Base-by-base conservation (phyloP, 2,329 filamentous ascomycete species). In the Zopfia rhizophila region DNA sequence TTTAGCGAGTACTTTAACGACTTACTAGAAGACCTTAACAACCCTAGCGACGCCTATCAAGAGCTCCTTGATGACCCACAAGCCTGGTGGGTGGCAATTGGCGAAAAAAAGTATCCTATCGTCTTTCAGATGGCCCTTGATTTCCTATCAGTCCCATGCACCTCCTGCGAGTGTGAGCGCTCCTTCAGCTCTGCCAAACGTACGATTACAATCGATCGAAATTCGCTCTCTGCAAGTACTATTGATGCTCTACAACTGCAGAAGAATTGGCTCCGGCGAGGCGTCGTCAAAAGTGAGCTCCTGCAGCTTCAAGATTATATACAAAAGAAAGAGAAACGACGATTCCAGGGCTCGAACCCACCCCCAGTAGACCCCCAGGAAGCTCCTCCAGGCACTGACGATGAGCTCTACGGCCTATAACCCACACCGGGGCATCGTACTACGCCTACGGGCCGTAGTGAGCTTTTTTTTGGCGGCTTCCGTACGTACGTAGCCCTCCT, bases 51-150 rank as follows among this genome's bases (percentile, higher is more conserved):
- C 13, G 16, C 37, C 10, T 6, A 36, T 30, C 12, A 22, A 4
- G 14, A 21, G 25, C 22, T 45, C 7, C 18, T 40, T 21, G 14
- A 42, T 21, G 11, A 45, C 16, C 36, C 37, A 2, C 39, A 24
- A 35, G n/a, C 18, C 23, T 53, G 23, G 40, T 53, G 23, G 37
- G 31, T 47, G 11, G n/a, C 44, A 37, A 17, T 45, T 4, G 27
- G 37, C 11, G 13, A 38, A 23, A 25, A 38, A 1, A 21, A 29
- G n/a, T 53, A 53, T 17, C 45, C 21, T 13, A 13, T 43, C 22
- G 12, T 53, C 12, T 49, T 35, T 24, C 48, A 53, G 25, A 49
- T 53, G 6, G 45, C 50, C 10, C 22, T 43, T 7, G 19, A 53
- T 28, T 38, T 31, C 38, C 50, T 53, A 18, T 46, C 19, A 4